phyloP scores from a whole-genome alignment of 1,284 basidiomycete species.

The Apiotrichum veenhuisii region DNA sequence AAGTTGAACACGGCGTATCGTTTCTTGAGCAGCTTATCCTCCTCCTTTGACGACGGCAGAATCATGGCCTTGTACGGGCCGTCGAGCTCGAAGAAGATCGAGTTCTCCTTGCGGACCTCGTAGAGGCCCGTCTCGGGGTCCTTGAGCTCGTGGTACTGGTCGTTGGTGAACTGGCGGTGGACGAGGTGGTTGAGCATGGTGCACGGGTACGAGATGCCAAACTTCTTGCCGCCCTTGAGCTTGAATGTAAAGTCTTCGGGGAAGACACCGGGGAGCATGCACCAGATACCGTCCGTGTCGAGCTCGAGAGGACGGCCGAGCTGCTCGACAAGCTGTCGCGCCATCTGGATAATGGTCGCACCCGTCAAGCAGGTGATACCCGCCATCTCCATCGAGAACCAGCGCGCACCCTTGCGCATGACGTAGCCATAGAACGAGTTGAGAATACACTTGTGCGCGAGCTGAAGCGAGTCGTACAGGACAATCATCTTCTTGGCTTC shows the following conservation, averaged over 20 bases:
- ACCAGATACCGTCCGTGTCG: constrained; percentile 99
- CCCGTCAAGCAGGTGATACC: constrained; percentile 98
- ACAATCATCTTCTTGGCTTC: constrained; percentile 99
- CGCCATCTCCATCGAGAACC: constrained; percentile 99
- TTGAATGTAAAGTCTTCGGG: constrained; percentile 98
- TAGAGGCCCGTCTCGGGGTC: constrained; percentile 81
- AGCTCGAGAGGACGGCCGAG: constrained; percentile 95
- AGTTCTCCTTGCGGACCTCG: constrained; percentile 88
- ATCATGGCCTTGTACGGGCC: constrained; percentile 99
- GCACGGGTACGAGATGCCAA: constrained; percentile 95
- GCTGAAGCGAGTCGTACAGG: constrained; percentile 98
- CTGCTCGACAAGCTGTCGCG: constrained; percentile 94
- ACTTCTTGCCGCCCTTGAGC: constrained; percentile 78
- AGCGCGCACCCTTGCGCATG: constrained; percentile 98
- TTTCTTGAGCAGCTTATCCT: constrained; percentile 98
- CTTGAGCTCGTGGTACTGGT: constrained; percentile 90
- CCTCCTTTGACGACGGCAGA: constrained; percentile 96
- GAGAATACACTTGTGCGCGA: constrained; percentile 99
- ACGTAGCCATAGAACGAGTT: constrained; percentile 99
- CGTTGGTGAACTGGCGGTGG: constrained; percentile 91
- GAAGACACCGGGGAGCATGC: constrained; percentile 97
- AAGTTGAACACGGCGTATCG: constrained; percentile 99
- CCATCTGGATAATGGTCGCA: constrained; percentile 99
- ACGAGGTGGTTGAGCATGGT: constrained; percentile 99
- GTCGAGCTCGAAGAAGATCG: constrained; percentile 99